Evolutionary conservation across 306 rosid species (phyloP), one percentile per base, ranked within the genome.

Genomic region (Casuarina equisetifolia): DNA sequence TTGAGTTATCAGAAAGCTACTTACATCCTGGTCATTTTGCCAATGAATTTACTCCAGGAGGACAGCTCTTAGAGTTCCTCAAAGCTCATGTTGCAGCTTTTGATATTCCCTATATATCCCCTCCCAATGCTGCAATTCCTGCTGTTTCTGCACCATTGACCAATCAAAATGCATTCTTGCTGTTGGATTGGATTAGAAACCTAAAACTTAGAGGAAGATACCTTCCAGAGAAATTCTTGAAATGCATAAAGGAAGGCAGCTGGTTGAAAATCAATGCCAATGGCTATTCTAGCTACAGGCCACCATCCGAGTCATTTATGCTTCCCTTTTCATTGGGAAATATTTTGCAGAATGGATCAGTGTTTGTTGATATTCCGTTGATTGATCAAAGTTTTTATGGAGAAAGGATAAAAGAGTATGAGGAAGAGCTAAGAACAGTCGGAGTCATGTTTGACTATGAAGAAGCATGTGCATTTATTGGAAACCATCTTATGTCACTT

Each of bases 371-470:
- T 73, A 87, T 93, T 63, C 92, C 97, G 3, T 79, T 90, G 62
- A 71, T 93, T 78, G 97, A 93, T 79, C 69, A 42, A 39, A 69
- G 8, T 4, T 88, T 78, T 80, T 93, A 93, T 67, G 97, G 86
- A 12, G 36, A 71, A 3, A 36, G 5, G 70, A 79, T 91, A 71
- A 78, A 52, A 6, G 74, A 53, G 13, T 90, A 90, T 63, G 20
- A 73, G 74, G 91, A 83, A 39, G 98, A 88, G 86, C 83, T 93
- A 25, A 85, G 82, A 58, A 76, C 78, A 48, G 8, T 90, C 71
- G 98, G 98, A 43, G 96, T 93, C 71, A 90, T 87, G 93, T 83
- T 84, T 73, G 86, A 85, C 3, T 88, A 72, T 48, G 83, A 68
- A 17, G 91, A 93, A 86, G 97, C 95, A 3, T 86, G 97, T 75